phyloP scores from a whole-genome alignment of 2,329 filamentous ascomycete species.

The Phyllosticta citrichinensis region DNA sequence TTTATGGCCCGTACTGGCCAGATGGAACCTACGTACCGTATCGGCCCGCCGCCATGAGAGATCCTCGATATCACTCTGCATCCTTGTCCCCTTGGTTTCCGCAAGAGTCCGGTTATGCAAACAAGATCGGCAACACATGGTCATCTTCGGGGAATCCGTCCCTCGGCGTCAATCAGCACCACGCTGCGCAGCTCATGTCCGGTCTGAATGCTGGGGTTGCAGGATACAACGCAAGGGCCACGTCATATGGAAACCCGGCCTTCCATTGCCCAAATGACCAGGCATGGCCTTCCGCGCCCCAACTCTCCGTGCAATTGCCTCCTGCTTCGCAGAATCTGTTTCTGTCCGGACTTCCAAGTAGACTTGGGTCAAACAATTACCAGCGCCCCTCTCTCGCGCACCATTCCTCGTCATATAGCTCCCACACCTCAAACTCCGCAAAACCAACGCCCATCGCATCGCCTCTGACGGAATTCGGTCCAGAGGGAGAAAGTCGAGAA shows the following conservation, averaged over 20 bases:
- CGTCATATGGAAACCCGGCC: neutral
- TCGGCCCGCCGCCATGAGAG: conserved; percentile 29
- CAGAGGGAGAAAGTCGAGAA: conserved; percentile 34
- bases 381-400: conserved; percentile 2
- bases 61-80: conserved; percentile 27
- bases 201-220: neutral
- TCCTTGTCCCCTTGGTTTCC: conserved; percentile 22
- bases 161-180: neutral
- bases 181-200: neutral
- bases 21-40: conserved; percentile 32
- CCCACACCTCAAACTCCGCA: neutral
- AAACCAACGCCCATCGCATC: conserved; percentile 1
- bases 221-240: conserved; percentile 1
- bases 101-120: conserved; percentile 20
- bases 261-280: conserved; percentile 2
- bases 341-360: neutral
- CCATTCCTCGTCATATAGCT: conserved; percentile 1
- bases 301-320: conserved; percentile 3
- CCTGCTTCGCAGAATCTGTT: neutral
- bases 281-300: conserved; percentile 4
- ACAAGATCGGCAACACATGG: conserved; percentile 10
- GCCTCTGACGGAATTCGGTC: conserved; percentile 27
- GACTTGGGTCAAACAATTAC: neutral
- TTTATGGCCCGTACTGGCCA: conserved; percentile 32
- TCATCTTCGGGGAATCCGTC: conserved; percentile 18